Conservation (phyloP, 768 basidiomycete genomes). For the Favolaschia claudopus region DNA sequence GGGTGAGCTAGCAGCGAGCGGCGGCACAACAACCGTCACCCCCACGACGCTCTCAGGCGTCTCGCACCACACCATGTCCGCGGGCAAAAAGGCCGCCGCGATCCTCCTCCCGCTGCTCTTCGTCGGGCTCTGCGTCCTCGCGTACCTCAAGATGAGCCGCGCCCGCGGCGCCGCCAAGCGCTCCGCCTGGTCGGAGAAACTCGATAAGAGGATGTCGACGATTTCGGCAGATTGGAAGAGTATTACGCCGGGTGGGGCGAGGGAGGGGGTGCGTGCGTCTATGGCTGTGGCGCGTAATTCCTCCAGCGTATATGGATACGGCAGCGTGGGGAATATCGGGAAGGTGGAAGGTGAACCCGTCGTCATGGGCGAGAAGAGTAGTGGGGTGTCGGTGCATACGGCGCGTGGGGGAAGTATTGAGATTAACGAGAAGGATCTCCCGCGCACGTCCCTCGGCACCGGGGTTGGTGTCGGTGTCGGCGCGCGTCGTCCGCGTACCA, state of each 20-base stretch:
- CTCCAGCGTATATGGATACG: conserved; percentile 64
- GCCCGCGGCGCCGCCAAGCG: conserved; percentile 56
- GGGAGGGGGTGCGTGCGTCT: conserved; percentile 74
- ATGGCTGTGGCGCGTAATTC: conserved; percentile 62
- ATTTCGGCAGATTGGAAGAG: conserved; percentile 82
- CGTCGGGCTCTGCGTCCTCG: conserved; percentile 48
- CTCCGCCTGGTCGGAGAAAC: conserved; percentile 64
- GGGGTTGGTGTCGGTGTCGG: conserved; percentile 61
- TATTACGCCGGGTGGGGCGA: conserved; percentile 73
- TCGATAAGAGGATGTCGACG: conserved; percentile 87
- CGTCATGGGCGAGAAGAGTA: conserved; percentile 44
- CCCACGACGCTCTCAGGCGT: conserved; percentile 45
- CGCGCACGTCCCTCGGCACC: conserved; percentile 43
- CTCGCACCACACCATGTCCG: conserved; percentile 42
- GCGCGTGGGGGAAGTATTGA: conserved; percentile 44
- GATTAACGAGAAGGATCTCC: conserved; percentile 29
- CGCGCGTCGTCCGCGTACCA: conserved; percentile 39
- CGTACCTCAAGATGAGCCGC: conserved; percentile 65
- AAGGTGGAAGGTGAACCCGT: conserved; percentile 53
- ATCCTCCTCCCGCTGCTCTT: conserved; percentile 72
- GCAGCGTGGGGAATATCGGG: conserved; percentile 57
- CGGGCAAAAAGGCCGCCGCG: conserved; percentile 69
- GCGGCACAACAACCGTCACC: conserved; percentile 48
- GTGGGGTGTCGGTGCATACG: no score
- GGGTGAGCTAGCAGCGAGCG: conserved; percentile 48